Base-by-base conservation (phyloP, 331 rosid species). In the Spiraea crenata region DNA sequence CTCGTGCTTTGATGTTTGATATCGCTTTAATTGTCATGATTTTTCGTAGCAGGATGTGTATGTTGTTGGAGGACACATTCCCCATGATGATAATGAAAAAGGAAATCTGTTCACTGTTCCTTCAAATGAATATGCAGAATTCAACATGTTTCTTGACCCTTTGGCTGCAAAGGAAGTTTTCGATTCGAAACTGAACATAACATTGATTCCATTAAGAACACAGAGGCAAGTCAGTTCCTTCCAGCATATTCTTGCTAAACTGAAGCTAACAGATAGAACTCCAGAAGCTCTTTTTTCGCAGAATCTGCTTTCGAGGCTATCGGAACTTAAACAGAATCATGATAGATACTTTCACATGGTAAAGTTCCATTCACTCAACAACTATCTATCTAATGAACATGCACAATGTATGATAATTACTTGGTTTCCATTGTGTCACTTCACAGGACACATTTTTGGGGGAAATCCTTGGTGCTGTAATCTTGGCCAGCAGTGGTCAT, bases 101-200 rank as follows among this genome's bases (percentile, higher is more conserved):
- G 96, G 96, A 59, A 89, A 89, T 67, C 52, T 90, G 45, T 90
- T 87, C 62, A 76, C 92, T 42, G 77, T 89, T 71, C 87, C 96
- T 37, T 89, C 96, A 35, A 93, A 87, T 66, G 34, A 75, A 74
- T 85, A 84, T 82, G 95, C 92, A 75, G 95, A 93, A 65, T 87
- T 90, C 80, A 89, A 90, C 57, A 85, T 93, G 89, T 90, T 87
- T 63, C 82, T 89, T 58, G 92, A 93, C 61, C 97, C 92, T 40
- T 59, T 84, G 41, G 95, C 95, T 59, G 95, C 95, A 48, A 84
- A 82, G 63, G 77, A 63, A 1, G 89, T 89, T 39, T 82, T 88
- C 6, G 80, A 84, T 65, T 90, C 97, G 4, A 37, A 50, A 39
- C 74, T 87, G 17, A 79, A 84, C 60, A 80, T 88, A 75, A 88